Percentiles rank a stretch among this genome's conserved stretches.
phyloP scores from a whole-genome alignment of 495 filamentous ascomycete genomes.

The Thozetella sp. region DNA sequence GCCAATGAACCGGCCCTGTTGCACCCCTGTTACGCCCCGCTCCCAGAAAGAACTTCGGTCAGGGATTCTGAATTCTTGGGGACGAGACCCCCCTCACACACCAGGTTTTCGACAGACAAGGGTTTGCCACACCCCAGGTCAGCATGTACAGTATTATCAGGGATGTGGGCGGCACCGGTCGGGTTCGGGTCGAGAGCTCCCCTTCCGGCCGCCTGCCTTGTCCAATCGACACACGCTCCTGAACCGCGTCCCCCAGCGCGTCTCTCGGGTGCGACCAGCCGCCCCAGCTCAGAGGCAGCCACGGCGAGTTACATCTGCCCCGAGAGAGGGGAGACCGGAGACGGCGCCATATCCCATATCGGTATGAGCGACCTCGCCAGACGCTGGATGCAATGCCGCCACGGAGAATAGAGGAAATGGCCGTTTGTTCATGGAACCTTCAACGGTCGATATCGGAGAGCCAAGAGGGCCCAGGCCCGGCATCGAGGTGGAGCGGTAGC shows the following conservation, averaged over 20 bases:
- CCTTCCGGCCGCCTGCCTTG: not conserved
- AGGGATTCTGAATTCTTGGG: conserved; percentile 4
- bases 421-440: too few relatives aligned
- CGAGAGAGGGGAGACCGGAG: too few relatives aligned
- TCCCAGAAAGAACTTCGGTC: conserved; percentile 1
- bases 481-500: not conserved
- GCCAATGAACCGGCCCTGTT: conserved; percentile 9
- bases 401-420: too few relatives aligned
- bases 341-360: too few relatives aligned
- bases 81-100: conserved; percentile 2
- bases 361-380: too few relatives aligned
- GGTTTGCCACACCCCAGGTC: not conserved
- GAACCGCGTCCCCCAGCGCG: too few relatives aligned
- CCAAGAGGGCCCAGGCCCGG: not conserved
- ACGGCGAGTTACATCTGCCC: too few relatives aligned
- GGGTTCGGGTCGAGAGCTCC: not conserved
- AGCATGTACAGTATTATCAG: not conserved
- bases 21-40: conserved; percentile 6
- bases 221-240: too few relatives aligned
- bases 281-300: too few relatives aligned
- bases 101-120: not conserved
- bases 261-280: too few relatives aligned
- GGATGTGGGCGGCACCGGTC: not conserved
- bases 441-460: conserved; percentile 1
- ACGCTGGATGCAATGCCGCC: too few relatives aligned